These are phyloP conservation scores for Cadophora luteo-olivacea DNA, from an alignment of 2,329 filamentous ascomycete species.

Conservation along the genomic window DNA sequence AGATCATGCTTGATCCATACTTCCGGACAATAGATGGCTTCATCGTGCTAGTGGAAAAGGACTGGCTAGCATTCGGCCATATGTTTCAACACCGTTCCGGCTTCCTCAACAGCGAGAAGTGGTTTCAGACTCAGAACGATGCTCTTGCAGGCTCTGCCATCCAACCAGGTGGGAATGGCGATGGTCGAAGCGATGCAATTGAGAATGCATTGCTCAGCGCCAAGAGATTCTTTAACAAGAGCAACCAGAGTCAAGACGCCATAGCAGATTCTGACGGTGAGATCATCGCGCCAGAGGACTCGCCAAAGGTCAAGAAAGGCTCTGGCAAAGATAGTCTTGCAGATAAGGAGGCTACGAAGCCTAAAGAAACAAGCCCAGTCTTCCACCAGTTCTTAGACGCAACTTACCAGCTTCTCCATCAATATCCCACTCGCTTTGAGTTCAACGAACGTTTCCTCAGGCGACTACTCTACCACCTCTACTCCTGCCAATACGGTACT, in stretches of 20 bases:
- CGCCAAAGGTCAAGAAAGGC: constrained; percentile 47
- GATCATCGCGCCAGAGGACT: constrained; percentile 38
- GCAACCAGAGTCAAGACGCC: constrained; percentile 68
- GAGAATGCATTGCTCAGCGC: constrained; percentile 86
- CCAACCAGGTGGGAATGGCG: constrained; percentile 61
- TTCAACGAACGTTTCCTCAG: constrained; percentile 95
- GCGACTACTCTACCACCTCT: constrained; percentile 88
- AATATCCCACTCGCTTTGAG: constrained; percentile 89
- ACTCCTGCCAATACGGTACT: constrained; percentile 95
- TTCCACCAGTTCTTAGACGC: constrained; percentile 98
- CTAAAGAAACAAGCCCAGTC: constrained; percentile 92
- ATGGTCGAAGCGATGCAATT: constrained; percentile 69
- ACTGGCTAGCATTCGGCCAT: constrained; percentile 97
- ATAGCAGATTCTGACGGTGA: constrained; percentile 61
- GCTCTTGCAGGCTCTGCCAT: constrained; percentile 68
- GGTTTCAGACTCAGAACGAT: constrained; percentile 90
- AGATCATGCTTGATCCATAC: constrained; percentile 94
- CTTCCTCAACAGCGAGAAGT: constrained; percentile 87
- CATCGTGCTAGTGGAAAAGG: constrained; percentile 93
- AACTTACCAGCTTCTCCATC: constrained; percentile 86
- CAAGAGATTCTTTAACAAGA: constrained; percentile 88
- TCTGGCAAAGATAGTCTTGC: constrained; percentile 47
- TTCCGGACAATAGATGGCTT: constrained; percentile 95
- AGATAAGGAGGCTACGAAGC: constrained; percentile 74
- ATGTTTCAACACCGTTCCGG: constrained; percentile 96